Evolutionary conservation across 352 stramenopile species (phyloP), one percentile per base, ranked within the genome.

Genomic region (Pythium rishiriense): DNA sequence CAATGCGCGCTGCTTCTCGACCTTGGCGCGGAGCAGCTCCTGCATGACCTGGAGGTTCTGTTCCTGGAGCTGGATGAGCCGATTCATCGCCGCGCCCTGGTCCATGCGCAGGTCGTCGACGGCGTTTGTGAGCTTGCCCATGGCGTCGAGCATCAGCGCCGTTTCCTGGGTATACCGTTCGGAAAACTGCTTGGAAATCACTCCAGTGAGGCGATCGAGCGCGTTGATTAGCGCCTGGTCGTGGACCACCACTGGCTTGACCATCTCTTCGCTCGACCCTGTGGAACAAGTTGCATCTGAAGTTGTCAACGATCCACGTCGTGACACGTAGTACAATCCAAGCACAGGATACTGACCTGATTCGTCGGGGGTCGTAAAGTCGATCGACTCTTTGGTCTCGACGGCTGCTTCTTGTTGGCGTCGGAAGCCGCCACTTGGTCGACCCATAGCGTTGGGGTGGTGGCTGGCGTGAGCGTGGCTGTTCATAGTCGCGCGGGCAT

Each of bases 11-110:
- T 87, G 73, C 64, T 89, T 90, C 22, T 81, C 81, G 21, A 86
- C 68, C 45, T 78, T 76, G 65, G 84, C 59, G 41, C 85, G 69
- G 61, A 92, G 28, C 7, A 92, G 81, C 24, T 69, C 67, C 54
- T 90, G 69, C 76, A 85, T 81, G 42, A 85, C 74, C 25, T 88
- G 75, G 3, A 92, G 55, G n/a, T 87, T 73, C 42, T 87, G 84
- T 63, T 90, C 78, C 53, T 90, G 79, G 25, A 92, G 61, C 68
- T 85, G 62, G 29, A 92, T 79, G 15, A 90, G 71, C 12, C 76
- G 70, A 0, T 64, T 66, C 48, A 88, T 74, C 2, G 78, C 69
- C 5, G 68, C 58, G 9, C 74, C 65, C 5, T 90, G 78, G 45
- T 87, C 72, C 39, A 76, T 67, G 7, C 79, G 78, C 33, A 92